Conservation (phyloP, 495 filamentous ascomycete species). For the Letharia columbiana region DNA sequence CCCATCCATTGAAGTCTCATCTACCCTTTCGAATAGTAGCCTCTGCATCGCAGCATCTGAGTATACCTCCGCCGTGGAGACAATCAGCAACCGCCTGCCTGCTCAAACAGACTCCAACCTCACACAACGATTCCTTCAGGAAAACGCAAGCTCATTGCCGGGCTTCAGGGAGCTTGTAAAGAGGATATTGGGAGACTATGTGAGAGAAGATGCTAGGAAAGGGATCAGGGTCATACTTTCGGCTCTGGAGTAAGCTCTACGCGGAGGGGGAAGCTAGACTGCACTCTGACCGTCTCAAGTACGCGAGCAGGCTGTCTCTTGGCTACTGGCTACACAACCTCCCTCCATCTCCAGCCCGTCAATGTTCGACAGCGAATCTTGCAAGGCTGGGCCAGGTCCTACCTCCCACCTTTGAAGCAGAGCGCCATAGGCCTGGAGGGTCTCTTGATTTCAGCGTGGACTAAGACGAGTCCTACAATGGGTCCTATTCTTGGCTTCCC, state of each 20-base stretch:
- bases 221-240: constrained; percentile 44
- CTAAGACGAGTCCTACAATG: constrained; percentile 49
- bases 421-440: constrained; percentile 48
- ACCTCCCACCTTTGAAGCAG: constrained; percentile 48
- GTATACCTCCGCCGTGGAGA: constrained; percentile 30
- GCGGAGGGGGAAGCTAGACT: background rate
- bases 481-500: constrained; percentile 54
- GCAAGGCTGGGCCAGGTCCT: constrained; percentile 48
- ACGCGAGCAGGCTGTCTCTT: constrained; percentile 60
- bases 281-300: constrained; percentile 32
- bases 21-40: constrained; percentile 14
- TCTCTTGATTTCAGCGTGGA: constrained; percentile 51
- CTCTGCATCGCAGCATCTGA: constrained; percentile 31
- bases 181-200: constrained; percentile 36
- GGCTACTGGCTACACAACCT: constrained; percentile 54
- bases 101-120: constrained; percentile 29
- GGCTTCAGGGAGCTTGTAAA: constrained; percentile 39
- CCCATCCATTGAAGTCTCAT: constrained; percentile 39
- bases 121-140: constrained; percentile 39
- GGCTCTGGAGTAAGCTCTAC: constrained; percentile 43
- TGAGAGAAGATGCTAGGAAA: constrained; percentile 41
- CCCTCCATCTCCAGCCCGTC: constrained; percentile 54
- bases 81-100: constrained; percentile 29
- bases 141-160: constrained; percentile 41
- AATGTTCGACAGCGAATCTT: constrained; percentile 53